Evolutionary conservation across 495 filamentous ascomycete genomes (phyloP).

Genomic region (Aspergillus campestris): DNA sequence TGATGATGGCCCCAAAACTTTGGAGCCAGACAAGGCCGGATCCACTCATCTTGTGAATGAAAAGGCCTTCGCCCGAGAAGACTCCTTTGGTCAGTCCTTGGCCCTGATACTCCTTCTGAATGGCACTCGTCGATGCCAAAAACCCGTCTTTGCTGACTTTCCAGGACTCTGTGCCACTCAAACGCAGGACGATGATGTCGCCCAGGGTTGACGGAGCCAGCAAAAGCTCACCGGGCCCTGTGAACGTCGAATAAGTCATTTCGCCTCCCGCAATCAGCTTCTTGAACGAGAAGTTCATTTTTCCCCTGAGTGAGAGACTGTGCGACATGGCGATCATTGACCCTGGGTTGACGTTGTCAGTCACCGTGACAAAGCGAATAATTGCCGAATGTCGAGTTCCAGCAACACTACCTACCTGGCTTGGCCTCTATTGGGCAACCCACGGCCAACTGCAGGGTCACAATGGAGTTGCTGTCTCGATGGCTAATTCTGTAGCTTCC

Average conservation of each 20-base stretch:
- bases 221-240: constrained; percentile 84
- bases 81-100: constrained; percentile 87
- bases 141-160: constrained; percentile 74
- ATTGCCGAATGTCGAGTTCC: too few relatives aligned
- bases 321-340: constrained; percentile 94
- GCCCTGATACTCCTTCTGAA: constrained; percentile 74
- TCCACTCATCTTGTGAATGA: constrained; percentile 80
- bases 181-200: constrained; percentile 73
- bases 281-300: constrained; percentile 72
- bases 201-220: constrained; percentile 73
- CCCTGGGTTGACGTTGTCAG: too few relatives aligned
- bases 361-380: too few relatives aligned
- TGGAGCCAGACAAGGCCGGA: constrained; percentile 77
- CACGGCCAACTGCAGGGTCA: constrained; percentile 84
- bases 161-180: constrained; percentile 63
- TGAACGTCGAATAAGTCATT: constrained; percentile 71
- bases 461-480: constrained; percentile 77
- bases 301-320: constrained; percentile 72
- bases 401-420: constrained; percentile 49
- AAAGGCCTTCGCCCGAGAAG: constrained; percentile 88
- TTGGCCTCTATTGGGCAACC: constrained; percentile 77
- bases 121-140: constrained; percentile 65
- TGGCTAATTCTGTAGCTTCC: constrained; percentile 91
- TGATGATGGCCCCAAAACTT: constrained; percentile 89
- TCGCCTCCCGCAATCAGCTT: constrained; percentile 78